phyloP scores from a whole-genome alignment of 208 protist species.

The Leishmania gerbilli region DNA sequence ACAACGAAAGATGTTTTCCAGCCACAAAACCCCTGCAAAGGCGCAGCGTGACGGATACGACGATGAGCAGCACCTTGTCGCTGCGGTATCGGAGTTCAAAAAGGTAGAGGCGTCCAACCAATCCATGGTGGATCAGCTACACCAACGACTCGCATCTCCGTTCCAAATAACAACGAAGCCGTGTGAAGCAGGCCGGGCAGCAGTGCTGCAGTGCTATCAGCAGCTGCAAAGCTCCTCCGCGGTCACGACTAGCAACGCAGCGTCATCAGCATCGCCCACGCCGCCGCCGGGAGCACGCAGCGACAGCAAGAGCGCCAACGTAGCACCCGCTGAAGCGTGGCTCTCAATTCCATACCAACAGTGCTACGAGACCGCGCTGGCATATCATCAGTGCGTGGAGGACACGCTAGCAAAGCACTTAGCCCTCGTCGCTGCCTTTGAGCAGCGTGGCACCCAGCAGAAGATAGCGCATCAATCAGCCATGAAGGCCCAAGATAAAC shows the following conservation, averaged over 20 bases:
- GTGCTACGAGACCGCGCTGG: conserved; percentile 50
- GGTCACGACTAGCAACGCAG: not conserved
- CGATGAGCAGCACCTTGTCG: conserved; percentile 68
- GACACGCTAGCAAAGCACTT: conserved; percentile 55
- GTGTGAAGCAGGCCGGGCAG: conserved; percentile 54
- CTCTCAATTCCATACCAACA: conserved; percentile 40
- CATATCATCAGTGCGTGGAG: conserved; percentile 65
- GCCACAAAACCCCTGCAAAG: conserved; percentile 7
- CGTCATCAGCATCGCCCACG: not conserved
- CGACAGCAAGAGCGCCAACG: not conserved
- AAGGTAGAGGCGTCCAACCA: conserved; percentile 66
- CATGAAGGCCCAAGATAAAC: conserved; percentile 4
- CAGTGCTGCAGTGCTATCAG: conserved; percentile 68
- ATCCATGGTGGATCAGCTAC: conserved; percentile 58
- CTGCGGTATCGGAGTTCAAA: conserved; percentile 59
- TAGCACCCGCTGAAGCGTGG: conserved; percentile 6
- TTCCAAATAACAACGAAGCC: conserved; percentile 71
- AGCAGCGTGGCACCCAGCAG: conserved; percentile 34
- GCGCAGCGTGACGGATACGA: conserved; percentile 27
- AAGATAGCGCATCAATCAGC: conserved; percentile 27
- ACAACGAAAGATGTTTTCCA: conserved; percentile 17
- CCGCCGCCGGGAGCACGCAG: not conserved
- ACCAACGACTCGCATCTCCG: conserved; percentile 59
- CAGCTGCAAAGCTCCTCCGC: conserved; percentile 27
- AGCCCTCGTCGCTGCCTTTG: conserved; percentile 45